phyloP scores from a whole-genome alignment of 139 green algal species.

The Chlorella vulgaris region DNA sequence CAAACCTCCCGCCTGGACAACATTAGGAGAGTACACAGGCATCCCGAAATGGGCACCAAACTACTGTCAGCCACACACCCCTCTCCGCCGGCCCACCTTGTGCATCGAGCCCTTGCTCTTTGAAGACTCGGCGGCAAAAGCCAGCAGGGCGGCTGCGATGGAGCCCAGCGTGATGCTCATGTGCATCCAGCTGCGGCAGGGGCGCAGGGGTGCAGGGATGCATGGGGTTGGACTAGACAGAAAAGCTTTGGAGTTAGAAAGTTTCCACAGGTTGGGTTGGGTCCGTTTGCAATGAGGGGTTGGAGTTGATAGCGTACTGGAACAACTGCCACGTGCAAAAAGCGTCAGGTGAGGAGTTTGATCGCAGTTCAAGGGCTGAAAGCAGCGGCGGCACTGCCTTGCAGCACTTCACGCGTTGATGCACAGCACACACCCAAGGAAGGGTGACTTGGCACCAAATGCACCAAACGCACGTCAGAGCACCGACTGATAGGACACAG shows the following conservation, averaged over 20 bases:
- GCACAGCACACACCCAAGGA: neutral
- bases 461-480: too few species aligned
- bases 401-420: neutral
- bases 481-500: too few species aligned
- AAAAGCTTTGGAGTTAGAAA: neutral
- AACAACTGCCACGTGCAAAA: neutral
- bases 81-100: conserved; percentile 11
- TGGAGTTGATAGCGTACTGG: neutral
- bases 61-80: too few species aligned
- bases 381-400: neutral
- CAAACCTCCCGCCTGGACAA: too few species aligned
- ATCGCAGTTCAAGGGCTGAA: neutral
- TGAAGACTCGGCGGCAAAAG: conserved; percentile 55
- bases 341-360: neutral
- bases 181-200: conserved; percentile 81
- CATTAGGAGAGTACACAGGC: neutral
- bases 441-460: neutral
- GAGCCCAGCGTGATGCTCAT: conserved; percentile 91
- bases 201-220: neutral
- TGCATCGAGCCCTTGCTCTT: conserved; percentile 39
- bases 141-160: conserved; percentile 81
- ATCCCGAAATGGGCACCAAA: neutral
- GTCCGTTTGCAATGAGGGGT: neutral
- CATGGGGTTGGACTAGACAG: neutral
- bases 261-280: neutral